Base-by-base conservation (phyloP, 2,329 filamentous ascomycete genomes). In the Alternaria arborescens region DNA sequence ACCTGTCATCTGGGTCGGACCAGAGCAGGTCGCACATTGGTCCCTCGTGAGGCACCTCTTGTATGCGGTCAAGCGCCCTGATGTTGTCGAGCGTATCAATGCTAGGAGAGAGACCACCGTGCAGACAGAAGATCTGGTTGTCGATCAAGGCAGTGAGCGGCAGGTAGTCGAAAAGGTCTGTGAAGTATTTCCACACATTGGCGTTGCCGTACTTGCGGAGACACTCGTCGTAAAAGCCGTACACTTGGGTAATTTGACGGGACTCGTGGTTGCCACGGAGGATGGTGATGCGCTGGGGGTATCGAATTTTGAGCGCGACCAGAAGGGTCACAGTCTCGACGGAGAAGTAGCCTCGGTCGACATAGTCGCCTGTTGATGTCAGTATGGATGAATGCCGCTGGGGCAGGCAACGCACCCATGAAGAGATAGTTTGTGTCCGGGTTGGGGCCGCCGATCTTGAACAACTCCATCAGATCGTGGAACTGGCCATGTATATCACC, bases 401-500 rank as follows among this genome's bases (percentile, higher is more conserved):
- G 36, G 30, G 40, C 26, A 52, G 36, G 46, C 20, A 41, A 54
- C 67, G 51, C 50, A 95, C 93, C 94, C 93, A 99, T 98, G 84
- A 98, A 98, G 69, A 98, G 90, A 82, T 98, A 98, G 85, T 98
- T 98, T 77, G 95, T 98, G 81, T 99, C 95, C 69, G 95, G 95
- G 78, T 97, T 97, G 62, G 94, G 93, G 55, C 95, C 95, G 71
- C 95, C 95, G 80, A 99, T 98, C 84, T 97, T 96, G 87, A 99
- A 99, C 55, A 99, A 88, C 83, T 99, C 95, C 93, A 99, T 98
- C 80, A 99, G 83, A 78, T 99, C 95, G 81, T 98, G 94, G 80
- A 98, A 98, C 82, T 99, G 95, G 70, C 95, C 95, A 82, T 99
- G 95, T 79, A 99, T 99, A 82, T 99, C 95, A 79, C 95, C 95